phyloP scores from a whole-genome alignment of 2,329 filamentous ascomycete species.

The Stachybotrys echinatus region DNA sequence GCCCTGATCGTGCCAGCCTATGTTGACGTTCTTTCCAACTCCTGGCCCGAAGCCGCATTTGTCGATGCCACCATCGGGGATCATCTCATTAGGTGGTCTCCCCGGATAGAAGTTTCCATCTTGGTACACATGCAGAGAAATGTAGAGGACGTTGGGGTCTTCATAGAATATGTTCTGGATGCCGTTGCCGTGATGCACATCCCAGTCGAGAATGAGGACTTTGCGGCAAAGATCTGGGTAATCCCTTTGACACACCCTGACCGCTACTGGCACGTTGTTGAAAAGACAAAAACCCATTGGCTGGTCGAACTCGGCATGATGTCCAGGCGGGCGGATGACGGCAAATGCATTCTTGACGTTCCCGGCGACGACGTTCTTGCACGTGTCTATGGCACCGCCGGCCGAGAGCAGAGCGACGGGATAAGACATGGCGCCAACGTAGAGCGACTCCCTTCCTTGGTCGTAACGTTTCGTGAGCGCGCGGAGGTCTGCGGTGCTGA shows the following conservation, averaged over 20 bases:
- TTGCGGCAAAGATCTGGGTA: constrained; percentile 80
- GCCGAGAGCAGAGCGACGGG: constrained; percentile 78
- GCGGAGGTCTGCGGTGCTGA: constrained; percentile 61
- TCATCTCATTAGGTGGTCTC: constrained; percentile 49
- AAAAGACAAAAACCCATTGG: constrained; percentile 96
- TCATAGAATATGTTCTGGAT: constrained; percentile 95
- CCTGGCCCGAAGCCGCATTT: constrained; percentile 52
- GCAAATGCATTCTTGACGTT: constrained; percentile 92
- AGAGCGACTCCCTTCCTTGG: constrained; percentile 68
- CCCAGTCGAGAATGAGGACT: constrained; percentile 91
- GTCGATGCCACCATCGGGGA: constrained; percentile 56
- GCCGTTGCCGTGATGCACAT: constrained; percentile 78
- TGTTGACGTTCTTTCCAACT: constrained; percentile 60
- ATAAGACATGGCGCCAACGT: constrained; percentile 78
- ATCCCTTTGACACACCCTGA: constrained; percentile 78
- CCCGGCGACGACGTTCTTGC: constrained; percentile 79
- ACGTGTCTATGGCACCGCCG: constrained; percentile 93
- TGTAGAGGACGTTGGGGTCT: constrained; percentile 91
- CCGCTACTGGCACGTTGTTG: constrained; percentile 93
- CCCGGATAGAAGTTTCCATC: constrained; percentile 83
- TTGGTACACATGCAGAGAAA: constrained; percentile 86
- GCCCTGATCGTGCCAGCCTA: constrained; percentile 61
- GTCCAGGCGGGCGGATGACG: constrained; percentile 88
- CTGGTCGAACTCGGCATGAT: constrained; percentile 82
- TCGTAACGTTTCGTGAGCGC: constrained; percentile 57